phyloP scores from a whole-genome alignment of 768 basidiomycete genomes.

The Amanita rubescens region DNA sequence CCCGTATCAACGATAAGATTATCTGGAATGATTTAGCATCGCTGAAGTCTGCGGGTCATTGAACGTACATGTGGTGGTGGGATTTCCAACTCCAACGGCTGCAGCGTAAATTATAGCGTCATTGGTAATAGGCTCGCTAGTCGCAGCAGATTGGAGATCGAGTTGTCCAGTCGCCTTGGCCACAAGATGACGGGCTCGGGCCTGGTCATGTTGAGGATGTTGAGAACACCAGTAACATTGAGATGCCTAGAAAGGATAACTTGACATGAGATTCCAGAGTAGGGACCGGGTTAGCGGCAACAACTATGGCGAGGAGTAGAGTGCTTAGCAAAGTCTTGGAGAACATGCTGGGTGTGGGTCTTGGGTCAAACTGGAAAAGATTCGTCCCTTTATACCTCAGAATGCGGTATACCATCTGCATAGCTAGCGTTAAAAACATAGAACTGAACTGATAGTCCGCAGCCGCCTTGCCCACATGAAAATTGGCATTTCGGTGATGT shows the following conservation, averaged over 20 bases:
- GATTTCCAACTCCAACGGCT: conserved; percentile 45
- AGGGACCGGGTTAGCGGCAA: conserved; percentile 38
- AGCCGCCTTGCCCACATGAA: neutral
- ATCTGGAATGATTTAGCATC: conserved; percentile 26
- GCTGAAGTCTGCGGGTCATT: neutral
- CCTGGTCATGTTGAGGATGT: conserved; percentile 45
- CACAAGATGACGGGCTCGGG: conserved; percentile 40
- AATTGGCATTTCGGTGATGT: neutral
- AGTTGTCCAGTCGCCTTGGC: conserved; percentile 22
- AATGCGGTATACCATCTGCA: neutral
- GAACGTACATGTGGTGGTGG: conserved; percentile 43
- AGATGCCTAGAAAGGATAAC: conserved; percentile 47
- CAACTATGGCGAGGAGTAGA: conserved; percentile 38
- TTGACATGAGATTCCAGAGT: conserved; percentile 34
- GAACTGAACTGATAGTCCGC: neutral
- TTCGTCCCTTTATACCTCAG: neutral
- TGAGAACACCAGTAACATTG: conserved; percentile 45
- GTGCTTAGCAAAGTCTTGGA: conserved; percentile 33
- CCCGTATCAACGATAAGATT: conserved; percentile 54
- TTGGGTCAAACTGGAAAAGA: neutral
- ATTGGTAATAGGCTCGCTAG: conserved; percentile 24
- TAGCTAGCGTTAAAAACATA: too few species aligned
- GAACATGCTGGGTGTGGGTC: conserved; percentile 25
- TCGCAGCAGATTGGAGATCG: neutral
- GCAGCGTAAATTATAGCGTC: conserved; percentile 38